Conservation (phyloP, 208 protist species). For the Jaenimonas drosophilae region DNA sequence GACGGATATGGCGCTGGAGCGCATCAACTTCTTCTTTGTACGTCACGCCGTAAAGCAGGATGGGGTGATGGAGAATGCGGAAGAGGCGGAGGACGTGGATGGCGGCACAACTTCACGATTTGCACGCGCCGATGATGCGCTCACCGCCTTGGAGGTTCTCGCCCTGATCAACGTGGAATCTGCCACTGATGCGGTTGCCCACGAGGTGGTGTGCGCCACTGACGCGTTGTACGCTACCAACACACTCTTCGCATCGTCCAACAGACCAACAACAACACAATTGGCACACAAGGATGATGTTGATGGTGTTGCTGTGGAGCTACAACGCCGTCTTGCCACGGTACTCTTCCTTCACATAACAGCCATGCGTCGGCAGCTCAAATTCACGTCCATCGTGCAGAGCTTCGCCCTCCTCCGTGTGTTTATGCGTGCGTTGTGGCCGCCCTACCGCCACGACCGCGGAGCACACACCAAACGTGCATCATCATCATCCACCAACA, state of each 20-base stretch:
- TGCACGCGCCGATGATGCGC: constrained; percentile 32
- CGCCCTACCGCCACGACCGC: constrained; percentile 12
- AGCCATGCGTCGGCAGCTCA: constrained; percentile 29
- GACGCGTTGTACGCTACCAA: too few relatives aligned
- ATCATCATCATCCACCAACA: too few relatives aligned
- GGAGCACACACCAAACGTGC: not conserved
- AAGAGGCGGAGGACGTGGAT: not conserved
- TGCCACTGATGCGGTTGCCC: constrained; percentile 5
- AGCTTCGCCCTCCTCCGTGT: constrained; percentile 60
- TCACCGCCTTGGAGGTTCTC: constrained; percentile 59
- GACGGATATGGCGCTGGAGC: constrained; percentile 44
- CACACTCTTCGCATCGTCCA: too few relatives aligned
- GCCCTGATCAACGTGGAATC: constrained; percentile 22
- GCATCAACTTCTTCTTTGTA: constrained; percentile 55
- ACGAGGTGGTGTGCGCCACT: not conserved
- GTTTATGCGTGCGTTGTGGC: constrained; percentile 37
- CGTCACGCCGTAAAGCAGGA: constrained; percentile 8
- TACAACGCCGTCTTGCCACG: too few relatives aligned
- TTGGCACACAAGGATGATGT: too few relatives aligned
- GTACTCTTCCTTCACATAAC: too few relatives aligned
- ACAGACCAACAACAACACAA: too few relatives aligned
- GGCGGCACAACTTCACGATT: not conserved
- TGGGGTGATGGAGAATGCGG: not conserved
- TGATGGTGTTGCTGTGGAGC: too few relatives aligned
- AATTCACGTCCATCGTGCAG: constrained; percentile 65